Base-by-base conservation (phyloP, 2,329 filamentous ascomycete species). In the Talaromyces verruculosus region DNA sequence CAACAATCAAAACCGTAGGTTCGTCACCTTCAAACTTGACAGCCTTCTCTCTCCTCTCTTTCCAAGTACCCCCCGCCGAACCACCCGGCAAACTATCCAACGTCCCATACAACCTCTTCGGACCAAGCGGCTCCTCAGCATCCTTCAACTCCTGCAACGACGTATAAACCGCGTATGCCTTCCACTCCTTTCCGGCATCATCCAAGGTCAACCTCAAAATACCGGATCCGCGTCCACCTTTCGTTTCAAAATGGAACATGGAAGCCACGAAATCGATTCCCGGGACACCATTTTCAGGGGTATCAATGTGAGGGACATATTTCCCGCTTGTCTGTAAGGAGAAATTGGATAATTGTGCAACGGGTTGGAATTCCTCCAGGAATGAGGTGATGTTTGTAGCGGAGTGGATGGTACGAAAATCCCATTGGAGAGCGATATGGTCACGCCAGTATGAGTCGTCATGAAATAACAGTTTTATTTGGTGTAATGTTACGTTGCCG, bases 381-480 rank as follows among this genome's bases (percentile, higher is more conserved):
- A 77, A 78, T 1, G 69, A 67, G 25, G 72, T 67, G 25, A 80
- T 79, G 5, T 72, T 71, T 0, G 69, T 59, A n/a, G 70, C 70
- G 2, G 71, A 72, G 39, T 75, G 72, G 25, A 79, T 69, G 5
- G 77, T 77, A 19, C 74, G 78, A 61, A 79, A 72, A 43, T 80
- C 75, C 78, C 78, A 80, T 47, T 76, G 74, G 13, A 80, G 67
- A 6, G 73, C 74, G n/a, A 80, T 69, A 68, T 77, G 76, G 37
- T 80, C 78, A 4, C 78, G 75, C 76, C 78, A 79, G 74, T 77
- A 79, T 10, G 78, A 78, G n/a, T 78, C 77, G 19, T 69, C 47
- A 15, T 79, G 76, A 58, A 80, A 77, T 5, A 80, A 68, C 11
- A 68, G 37, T 13, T 77, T 74, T 53, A 80, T 76, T 11, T 80